Conservation (phyloP, 192 early-diverging fungal species). For the Mortierella hygrophila region DNA sequence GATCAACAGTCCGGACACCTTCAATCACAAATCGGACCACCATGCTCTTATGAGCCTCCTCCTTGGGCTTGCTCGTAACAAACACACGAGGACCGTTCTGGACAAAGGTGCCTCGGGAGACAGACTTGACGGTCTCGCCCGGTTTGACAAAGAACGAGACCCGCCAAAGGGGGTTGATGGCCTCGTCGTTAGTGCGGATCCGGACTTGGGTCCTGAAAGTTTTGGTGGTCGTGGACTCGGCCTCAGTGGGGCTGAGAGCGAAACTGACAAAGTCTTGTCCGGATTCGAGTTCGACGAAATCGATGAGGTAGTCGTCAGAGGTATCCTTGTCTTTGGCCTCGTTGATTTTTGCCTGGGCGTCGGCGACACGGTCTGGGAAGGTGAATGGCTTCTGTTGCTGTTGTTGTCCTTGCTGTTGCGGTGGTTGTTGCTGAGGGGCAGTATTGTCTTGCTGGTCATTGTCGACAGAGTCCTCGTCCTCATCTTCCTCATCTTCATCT, state of each 20-base stretch:
- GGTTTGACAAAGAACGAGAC: slow-evolving; percentile 40
- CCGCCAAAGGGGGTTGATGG: slow-evolving; percentile 37
- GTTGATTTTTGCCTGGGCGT: neutral
- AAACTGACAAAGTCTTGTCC: slow-evolving; percentile 21
- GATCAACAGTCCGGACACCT: neutral
- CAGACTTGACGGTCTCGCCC: slow-evolving; percentile 12
- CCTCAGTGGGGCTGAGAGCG: neutral
- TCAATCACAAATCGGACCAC: slow-evolving; percentile 50
- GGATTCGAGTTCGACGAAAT: slow-evolving; percentile 35
- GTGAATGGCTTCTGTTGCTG: neutral
- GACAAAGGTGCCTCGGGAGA: slow-evolving; percentile 19
- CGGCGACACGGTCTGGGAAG: neutral
- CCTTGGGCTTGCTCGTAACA: slow-evolving; percentile 20
- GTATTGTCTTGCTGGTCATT: neutral
- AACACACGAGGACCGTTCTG: slow-evolving; percentile 22
- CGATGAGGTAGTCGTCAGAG: slow-evolving; percentile 30
- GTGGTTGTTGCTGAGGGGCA: neutral
- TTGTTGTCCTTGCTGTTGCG: neutral
- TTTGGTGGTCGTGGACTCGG: neutral
- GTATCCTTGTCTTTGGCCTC: neutral
- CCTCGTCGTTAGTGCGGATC: slow-evolving; percentile 29
- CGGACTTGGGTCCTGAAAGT: slow-evolving; percentile 47
- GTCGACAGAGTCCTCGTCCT: neutral
- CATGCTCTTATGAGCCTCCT: slow-evolving; percentile 38
- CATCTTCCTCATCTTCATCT: neutral